Evolutionary conservation across 495 filamentous ascomycete species (phyloP), one percentile per base, ranked within the genome.

Genomic region (Cudoniella acicularis): DNA sequence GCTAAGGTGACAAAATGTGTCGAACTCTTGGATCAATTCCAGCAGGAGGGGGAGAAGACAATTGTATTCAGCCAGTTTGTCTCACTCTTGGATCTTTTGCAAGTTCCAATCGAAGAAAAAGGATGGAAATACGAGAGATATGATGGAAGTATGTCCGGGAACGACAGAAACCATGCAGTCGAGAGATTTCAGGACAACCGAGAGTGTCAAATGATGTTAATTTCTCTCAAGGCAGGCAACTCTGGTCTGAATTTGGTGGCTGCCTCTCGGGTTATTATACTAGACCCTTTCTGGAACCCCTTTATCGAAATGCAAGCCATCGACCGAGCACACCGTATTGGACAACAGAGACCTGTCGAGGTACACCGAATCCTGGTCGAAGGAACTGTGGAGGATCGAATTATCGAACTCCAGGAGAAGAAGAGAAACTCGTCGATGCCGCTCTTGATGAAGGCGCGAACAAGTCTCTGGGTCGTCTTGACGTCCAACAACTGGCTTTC

Each of bases 221-320:
- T 96, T 2, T 95, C 90, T 11, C 78, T 98, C 41, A 91, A 91
- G 53, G 93, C 93, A 0, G 93, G 93, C 11, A 98, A 98, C 67
- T 82, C 93, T 0, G 93, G 93, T 0, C 77, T 98, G 40, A 98
- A 98, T 68, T 81, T 98, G 18, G 87, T 87, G 8, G 85, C 85
- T n/a, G 93, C 93, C 0, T 88, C 85, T 0, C 87, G 91, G 62
- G 89, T 98, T 61, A 90, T 98, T 67, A 87, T 97, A 53, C 83
- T 95, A 56, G 93, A 98, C 63, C 93, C 93, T 0, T 96, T 96
- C 75, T 98, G 94, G 90, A 98, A 98, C 60, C 92, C 93, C 0
- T 96, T 87, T 68, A 87, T 96, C 23, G 93, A 98, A 73, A 90
- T 92, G 64, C 93, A 98, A 70, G 93, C 93, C 1, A 87, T 98